Conservation (phyloP, 345 rosid genomes). For the Brassica rapa region DNA sequence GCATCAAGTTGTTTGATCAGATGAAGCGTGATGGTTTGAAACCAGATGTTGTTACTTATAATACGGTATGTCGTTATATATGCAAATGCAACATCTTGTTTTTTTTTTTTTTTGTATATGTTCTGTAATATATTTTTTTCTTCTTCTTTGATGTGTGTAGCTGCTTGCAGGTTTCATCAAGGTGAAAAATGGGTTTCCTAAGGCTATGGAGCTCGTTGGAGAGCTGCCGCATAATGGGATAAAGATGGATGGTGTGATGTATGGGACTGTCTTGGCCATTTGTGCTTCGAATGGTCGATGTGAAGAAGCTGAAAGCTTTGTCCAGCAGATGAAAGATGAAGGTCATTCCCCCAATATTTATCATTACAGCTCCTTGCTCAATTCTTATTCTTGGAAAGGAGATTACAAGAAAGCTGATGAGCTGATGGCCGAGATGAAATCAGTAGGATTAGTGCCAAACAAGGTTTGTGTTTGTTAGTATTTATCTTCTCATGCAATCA, state of each 20-base stretch:
- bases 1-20: constrained; percentile 72
- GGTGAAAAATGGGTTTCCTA: constrained; percentile 62
- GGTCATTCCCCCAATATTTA: constrained; percentile 71
- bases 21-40: constrained; percentile 83
- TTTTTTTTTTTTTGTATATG: not conserved
- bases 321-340: constrained; percentile 75
- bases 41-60: constrained; percentile 87
- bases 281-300: constrained; percentile 81
- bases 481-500: constrained; percentile 4
- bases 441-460: constrained; percentile 77
- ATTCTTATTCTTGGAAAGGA: constrained; percentile 78
- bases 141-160: constrained; percentile 47
- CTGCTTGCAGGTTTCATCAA: constrained; percentile 88
- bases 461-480: constrained; percentile 58
- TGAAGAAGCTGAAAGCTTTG: constrained; percentile 72
- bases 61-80: constrained; percentile 44
- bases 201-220: constrained; percentile 69
- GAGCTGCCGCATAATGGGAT: constrained; percentile 60
- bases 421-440: constrained; percentile 73
- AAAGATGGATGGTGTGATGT: constrained; percentile 76
- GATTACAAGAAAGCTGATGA: constrained; percentile 77
- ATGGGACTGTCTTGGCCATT: constrained; percentile 81
- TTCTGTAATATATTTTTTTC: constrained; percentile 19
- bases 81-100: constrained; percentile 4
- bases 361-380: constrained; percentile 86